Evolutionary conservation across 805 yeast genomes (phyloP), one percentile per base, ranked within the genome.

Genomic region (Debaryomyces maramus): DNA sequence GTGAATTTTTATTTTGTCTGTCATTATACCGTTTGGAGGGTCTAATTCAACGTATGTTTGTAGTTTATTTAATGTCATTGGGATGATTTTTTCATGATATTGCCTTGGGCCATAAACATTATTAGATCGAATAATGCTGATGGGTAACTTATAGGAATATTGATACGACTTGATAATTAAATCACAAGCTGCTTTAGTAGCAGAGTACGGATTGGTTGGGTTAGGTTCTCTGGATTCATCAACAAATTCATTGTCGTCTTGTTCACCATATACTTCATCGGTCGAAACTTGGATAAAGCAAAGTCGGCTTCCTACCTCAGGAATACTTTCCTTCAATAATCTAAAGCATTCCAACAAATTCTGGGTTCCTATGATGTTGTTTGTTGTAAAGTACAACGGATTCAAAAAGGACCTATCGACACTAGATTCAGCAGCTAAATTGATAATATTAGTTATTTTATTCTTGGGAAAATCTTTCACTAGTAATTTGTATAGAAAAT

Each of bases 261-360:
- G 61, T 43, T 77, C 80, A 1, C 83, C 83, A 45, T 78, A 78
- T 0, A 78, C 83, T 46, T 78, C 83, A 50, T 78, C 83, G 0
- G 83, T 78, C 7, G 83, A 78, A 32, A 78, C 61, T 48, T 78
- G 81, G 5, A 77, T 35, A 29, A 75, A 60, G 10, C 50, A 38
- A 6, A 39, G 26, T 17, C 22, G 34, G 13, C 22, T 17, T 23
- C 19, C 27, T n/a, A 29, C 11, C 9, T 41, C 22, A 7, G 47
- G 46, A 11, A 27, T 7, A 10, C 39, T 31, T 9, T 27, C 14
- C 1, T 23, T 23, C 18, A 47, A 16, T 15, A 41, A 14, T 21
- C 74, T 55, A 14, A 61, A 52, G 17, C 62, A 58, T 48, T 78
- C 81, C 5, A 78, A 58, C 13, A 78, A 43, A 17, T 65, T 70